Conservation (phyloP, 1,139 yeast species). For the Meyerozyma elateridarum region DNA sequence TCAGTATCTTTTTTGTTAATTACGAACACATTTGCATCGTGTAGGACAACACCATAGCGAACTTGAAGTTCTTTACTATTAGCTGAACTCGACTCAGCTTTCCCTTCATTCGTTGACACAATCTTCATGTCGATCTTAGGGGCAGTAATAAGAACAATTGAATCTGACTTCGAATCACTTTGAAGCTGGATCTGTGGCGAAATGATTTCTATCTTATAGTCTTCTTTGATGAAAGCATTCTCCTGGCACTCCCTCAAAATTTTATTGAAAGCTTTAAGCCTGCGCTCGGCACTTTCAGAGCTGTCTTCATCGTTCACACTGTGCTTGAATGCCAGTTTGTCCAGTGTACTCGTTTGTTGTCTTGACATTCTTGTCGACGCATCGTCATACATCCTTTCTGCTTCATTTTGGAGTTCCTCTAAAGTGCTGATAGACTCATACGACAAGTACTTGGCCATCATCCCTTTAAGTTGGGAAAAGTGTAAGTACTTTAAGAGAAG, state of each 20-base stretch:
- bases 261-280: conserved; percentile 45
- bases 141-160: conserved; percentile 48
- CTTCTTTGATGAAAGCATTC: conserved; percentile 49
- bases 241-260: conserved; percentile 41
- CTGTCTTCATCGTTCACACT: not conserved
- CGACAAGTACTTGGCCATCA: conserved; percentile 28
- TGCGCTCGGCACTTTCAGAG: conserved; percentile 17
- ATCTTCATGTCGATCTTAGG: conserved; percentile 39
- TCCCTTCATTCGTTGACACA: conserved; percentile 30
- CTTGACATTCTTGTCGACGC: not conserved
- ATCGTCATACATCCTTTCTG: conserved; percentile 2
- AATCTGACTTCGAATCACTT: conserved; percentile 57
- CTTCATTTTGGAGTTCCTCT: conserved; percentile 27
- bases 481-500: conserved; percentile 34
- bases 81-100: conserved; percentile 17
- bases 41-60: conserved; percentile 34
- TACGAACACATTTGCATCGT: conserved; percentile 39
- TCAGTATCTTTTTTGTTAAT: conserved; percentile 26
- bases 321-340: not conserved
- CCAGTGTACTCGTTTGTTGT: not conserved
- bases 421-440: conserved; percentile 36
- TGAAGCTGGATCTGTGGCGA: conserved; percentile 86
- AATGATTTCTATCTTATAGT: conserved; percentile 64
- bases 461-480: conserved; percentile 29
- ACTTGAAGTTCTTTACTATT: conserved; percentile 29